These are phyloP conservation scores for Yamadazyma blattariae DNA, from an alignment of 1,139 yeast genomes.

Conservation along the genomic window DNA sequence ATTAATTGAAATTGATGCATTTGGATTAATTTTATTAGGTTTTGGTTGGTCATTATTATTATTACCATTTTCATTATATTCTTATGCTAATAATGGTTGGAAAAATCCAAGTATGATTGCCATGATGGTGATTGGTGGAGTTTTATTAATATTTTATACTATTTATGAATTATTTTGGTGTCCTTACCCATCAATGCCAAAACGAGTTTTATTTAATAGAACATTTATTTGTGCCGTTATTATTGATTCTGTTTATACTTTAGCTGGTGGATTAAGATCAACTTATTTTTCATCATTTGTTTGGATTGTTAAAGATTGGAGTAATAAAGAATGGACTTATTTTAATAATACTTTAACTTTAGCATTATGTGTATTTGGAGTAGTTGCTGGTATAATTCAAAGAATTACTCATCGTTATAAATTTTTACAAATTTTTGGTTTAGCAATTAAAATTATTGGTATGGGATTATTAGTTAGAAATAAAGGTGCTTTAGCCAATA, in stretches of 20 bases:
- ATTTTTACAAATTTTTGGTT: constrained; percentile 24
- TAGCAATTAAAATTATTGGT: constrained; percentile 24
- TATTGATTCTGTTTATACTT: constrained; percentile 21
- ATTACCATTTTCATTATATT: constrained; percentile 27
- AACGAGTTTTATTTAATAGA: constrained; percentile 23
- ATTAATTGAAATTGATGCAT: constrained; percentile 26
- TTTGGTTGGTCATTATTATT: constrained; percentile 31
- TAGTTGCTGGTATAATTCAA: constrained; percentile 25
- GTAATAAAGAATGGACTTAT: constrained; percentile 27
- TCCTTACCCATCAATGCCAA: constrained; percentile 33
- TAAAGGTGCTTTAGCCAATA: constrained; percentile 15
- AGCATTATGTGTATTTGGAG: constrained; percentile 29
- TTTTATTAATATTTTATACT: constrained; percentile 22
- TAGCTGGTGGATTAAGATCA: constrained; percentile 17
- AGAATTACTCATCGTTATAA: constrained; percentile 30
- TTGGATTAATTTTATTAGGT: constrained; percentile 31
- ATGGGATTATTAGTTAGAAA: constrained; percentile 23
- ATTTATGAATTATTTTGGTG: constrained; percentile 24
- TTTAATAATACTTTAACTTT: constrained; percentile 28
- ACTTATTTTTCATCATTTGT: constrained; percentile 10
- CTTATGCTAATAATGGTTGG: constrained; percentile 25
- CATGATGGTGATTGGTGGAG: constrained; percentile 32
- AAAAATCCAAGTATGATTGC: constrained; percentile 34
- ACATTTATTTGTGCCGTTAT: constrained; percentile 19
- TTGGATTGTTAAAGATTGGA: constrained; percentile 18